These are phyloP conservation scores for Corchorus capsularis DNA, from an alignment of 345 rosid species.

Conservation along the genomic window DNA sequence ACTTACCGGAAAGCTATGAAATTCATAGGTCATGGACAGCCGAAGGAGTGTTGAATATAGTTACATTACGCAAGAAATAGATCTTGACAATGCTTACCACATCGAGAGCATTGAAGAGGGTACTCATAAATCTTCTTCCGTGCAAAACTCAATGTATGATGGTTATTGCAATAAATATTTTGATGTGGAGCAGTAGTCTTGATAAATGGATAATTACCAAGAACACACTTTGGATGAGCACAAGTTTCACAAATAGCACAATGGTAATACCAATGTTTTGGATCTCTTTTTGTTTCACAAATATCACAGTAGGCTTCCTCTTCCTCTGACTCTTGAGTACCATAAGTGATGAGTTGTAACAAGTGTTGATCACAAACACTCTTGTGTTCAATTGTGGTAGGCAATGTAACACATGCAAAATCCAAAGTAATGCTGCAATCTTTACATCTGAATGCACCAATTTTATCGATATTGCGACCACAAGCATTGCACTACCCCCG, in stretches of 20 bases:
- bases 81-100: no score
- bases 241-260: background rate
- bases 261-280: slow-evolving; percentile 1
- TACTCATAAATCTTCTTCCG: no score
- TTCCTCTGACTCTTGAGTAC: background rate
- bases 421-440: background rate
- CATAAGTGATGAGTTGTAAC: no score
- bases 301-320: slow-evolving; percentile 16
- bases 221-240: background rate
- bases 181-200: background rate
- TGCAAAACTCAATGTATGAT: no score
- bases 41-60: no score
- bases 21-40: no score
- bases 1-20: no score
- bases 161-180: no score
- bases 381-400: background rate
- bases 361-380: background rate
- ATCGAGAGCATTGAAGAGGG: no score
- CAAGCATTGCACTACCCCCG: background rate
- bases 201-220: background rate
- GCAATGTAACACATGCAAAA: slow-evolving; percentile 19
- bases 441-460: slow-evolving; percentile 3
- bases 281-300: slow-evolving; percentile 20
- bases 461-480: background rate
- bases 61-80: no score